A percentile compares a stretch with the other conserved stretches of the same genome.
Evolutionary conservation across 2,329 filamentous ascomycete species (phyloP).

Genomic region (Diaporthe helianthi): DNA sequence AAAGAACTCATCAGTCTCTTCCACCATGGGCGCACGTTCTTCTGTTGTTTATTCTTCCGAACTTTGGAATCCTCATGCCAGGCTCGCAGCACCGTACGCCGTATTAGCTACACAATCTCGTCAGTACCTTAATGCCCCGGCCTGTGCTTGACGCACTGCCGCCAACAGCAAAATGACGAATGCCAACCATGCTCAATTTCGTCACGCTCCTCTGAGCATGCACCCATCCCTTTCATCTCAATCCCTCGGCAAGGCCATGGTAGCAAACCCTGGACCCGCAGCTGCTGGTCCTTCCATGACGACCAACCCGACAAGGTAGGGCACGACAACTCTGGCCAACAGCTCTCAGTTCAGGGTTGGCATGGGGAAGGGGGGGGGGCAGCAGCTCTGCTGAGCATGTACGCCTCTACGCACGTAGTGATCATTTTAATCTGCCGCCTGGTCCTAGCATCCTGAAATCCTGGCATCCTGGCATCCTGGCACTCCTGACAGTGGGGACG

Average conservation of each 20-base stretch:
- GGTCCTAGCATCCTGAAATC: background rate
- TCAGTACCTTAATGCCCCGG: background rate
- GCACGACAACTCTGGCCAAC: background rate
- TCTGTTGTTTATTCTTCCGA: background rate
- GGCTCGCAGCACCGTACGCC: background rate
- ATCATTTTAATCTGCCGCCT: background rate
- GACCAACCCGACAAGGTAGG: background rate
- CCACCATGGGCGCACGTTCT: background rate
- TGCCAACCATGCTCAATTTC: constrained; percentile 25
- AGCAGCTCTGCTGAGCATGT: too few species aligned
- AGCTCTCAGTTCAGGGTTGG: background rate
- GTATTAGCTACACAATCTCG: background rate
- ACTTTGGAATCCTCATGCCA: too few species aligned
- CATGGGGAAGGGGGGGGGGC: too few species aligned
- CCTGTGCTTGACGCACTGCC: constrained; percentile 4
- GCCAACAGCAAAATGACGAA: constrained; percentile 18
- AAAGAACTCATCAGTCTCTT: constrained; percentile 2
- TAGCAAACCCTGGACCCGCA: constrained; percentile 26
- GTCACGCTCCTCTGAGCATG: constrained; percentile 20
- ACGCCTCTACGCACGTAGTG: background rate
- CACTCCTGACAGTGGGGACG: constrained; percentile 5
- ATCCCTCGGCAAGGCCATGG: constrained; percentile 19
- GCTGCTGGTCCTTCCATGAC: constrained; percentile 13
- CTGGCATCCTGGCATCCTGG: background rate
- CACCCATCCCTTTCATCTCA: constrained; percentile 22